These are phyloP conservation scores for Butyriboletus loyo DNA, from an alignment of 768 basidiomycete species.

Conservation along the genomic window DNA sequence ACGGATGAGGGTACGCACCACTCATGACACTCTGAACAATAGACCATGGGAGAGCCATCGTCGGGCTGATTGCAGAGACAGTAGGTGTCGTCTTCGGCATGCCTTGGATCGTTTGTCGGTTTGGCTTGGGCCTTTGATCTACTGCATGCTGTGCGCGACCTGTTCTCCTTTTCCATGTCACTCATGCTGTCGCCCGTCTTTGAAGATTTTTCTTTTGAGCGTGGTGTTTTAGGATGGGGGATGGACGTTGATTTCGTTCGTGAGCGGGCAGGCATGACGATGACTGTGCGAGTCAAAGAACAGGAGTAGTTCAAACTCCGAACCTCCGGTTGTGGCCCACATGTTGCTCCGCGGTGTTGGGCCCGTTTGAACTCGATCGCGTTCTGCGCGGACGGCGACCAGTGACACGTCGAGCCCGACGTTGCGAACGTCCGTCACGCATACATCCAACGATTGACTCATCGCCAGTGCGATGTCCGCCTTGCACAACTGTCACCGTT, in stretches of 20 bases:
- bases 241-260: constrained; percentile 37
- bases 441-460: background rate
- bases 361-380: background rate
- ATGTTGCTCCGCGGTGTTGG: background rate
- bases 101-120: constrained; percentile 15
- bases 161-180: constrained; percentile 34
- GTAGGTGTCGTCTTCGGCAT: constrained; percentile 22
- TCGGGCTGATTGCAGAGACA: constrained; percentile 70
- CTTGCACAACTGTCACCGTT: constrained; percentile 3
- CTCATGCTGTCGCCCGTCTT: constrained; percentile 20
- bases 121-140: constrained; percentile 24
- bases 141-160: constrained; percentile 9
- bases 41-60: constrained; percentile 80
- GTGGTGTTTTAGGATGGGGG: background rate
- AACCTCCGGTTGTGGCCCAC: constrained; percentile 24
- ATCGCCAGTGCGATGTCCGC: background rate
- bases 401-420: constrained; percentile 1
- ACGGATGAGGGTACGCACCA: constrained; percentile 48
- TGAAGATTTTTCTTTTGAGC: constrained; percentile 19
- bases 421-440: constrained; percentile 1
- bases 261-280: constrained; percentile 46
- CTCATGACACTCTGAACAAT: constrained; percentile 65
- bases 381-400: background rate
- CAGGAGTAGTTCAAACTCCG: constrained; percentile 34
- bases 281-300: constrained; percentile 24